phyloP scores from a whole-genome alignment of 495 filamentous ascomycete species.

The Aspergillus saccharolyticus region DNA sequence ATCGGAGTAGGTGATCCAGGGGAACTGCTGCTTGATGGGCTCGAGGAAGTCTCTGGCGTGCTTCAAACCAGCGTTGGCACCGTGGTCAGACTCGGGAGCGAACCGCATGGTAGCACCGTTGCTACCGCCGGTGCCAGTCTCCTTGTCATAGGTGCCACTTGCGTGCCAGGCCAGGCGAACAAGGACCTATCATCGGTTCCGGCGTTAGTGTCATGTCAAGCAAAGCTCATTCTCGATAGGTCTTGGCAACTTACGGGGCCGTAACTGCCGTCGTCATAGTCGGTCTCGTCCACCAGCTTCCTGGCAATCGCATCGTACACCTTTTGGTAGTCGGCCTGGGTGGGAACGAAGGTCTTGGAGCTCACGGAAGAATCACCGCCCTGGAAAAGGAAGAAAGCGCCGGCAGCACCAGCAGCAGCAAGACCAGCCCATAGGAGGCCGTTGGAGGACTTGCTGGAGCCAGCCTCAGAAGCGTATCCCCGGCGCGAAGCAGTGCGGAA shows the following conservation, averaged over 20 bases:
- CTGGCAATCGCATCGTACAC: conserved; percentile 87
- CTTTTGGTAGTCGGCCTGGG: conserved; percentile 86
- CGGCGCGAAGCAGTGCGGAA: conserved; percentile 64
- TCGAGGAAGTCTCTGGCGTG: conserved; percentile 87
- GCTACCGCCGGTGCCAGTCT: conserved; percentile 85
- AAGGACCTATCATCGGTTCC: conserved; percentile 46
- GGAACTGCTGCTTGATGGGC: conserved; percentile 81
- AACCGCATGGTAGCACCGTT: conserved; percentile 99
- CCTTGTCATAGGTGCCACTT: conserved; percentile 83
- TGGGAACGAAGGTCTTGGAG: conserved; percentile 58
- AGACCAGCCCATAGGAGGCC: conserved; percentile 51
- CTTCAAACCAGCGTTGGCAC: conserved; percentile 89
- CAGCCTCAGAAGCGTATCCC: conserved; percentile 69
- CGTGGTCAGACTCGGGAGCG: conserved; percentile 83
- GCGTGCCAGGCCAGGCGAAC: conserved; percentile 84
- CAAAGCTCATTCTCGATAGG: not conserved
- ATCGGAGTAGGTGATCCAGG: conserved; percentile 95
- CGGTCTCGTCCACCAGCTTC: conserved; percentile 77
- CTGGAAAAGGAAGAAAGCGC: conserved; percentile 64
- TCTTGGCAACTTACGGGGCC: conserved; percentile 72
- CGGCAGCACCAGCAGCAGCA: conserved; percentile 58
- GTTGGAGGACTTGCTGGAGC: conserved; percentile 46
- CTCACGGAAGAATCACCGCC: conserved; percentile 41
- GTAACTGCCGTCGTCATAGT: conserved; percentile 96
- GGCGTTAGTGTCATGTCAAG: conserved; percentile 10